Percentiles rank a stretch among this genome's conserved stretches.
Conservation (phyloP, 306 rosid species). For the Arachis hypogaea region DNA sequence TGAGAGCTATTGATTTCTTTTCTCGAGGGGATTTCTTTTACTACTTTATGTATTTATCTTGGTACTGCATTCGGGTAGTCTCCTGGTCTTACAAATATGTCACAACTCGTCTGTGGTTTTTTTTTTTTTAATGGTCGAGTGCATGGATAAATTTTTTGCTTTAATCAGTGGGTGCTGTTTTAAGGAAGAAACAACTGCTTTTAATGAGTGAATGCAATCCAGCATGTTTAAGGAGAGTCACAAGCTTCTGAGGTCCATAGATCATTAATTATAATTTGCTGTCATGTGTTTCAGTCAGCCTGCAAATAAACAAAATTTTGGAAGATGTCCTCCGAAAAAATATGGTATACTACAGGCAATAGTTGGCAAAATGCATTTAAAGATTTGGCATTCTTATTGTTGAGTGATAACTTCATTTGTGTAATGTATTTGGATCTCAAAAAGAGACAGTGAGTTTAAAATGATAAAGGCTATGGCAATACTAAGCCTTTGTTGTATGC, state of each 20-base stretch:
- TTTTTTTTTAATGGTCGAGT: neutral
- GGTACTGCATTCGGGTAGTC: neutral
- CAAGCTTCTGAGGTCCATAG: neutral
- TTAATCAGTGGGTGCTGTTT: neutral
- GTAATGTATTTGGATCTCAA: conserved; percentile 1
- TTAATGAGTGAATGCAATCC: neutral
- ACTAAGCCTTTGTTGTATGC: neutral
- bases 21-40: neutral
- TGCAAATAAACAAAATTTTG: neutral
- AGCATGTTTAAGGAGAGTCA: neutral
- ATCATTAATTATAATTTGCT: neutral
- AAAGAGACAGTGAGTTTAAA: neutral
- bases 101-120: neutral
- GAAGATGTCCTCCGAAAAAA: neutral
- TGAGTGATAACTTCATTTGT: conserved; percentile 18
- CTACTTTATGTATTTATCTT: neutral
- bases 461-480: neutral
- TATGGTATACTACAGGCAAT: neutral
- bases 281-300: neutral
- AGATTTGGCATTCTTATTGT: neutral
- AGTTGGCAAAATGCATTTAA: neutral
- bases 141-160: neutral
- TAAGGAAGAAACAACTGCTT: neutral
- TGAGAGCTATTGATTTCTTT: neutral
- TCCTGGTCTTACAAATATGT: neutral